Conservation (phyloP, 148 eudicot species). For the Rhododendron simsii region DNA sequence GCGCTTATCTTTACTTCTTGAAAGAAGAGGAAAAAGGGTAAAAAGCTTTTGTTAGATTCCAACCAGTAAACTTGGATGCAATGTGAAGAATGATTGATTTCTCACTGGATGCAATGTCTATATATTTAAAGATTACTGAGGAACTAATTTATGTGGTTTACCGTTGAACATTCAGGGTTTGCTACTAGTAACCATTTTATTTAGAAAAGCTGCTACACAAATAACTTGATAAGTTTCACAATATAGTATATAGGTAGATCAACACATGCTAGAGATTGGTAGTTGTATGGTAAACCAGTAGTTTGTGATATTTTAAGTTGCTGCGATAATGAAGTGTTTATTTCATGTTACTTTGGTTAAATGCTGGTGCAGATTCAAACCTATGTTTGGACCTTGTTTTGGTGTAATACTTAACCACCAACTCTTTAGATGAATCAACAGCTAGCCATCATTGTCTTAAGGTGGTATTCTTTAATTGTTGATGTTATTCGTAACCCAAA, state of each 20-base stretch:
- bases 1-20: not conserved
- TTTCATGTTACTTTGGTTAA: not conserved
- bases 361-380: not conserved
- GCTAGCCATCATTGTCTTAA: not conserved
- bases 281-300: slow-evolving; percentile 4
- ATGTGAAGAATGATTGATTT: not conserved
- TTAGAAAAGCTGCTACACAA: not conserved
- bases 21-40: not conserved
- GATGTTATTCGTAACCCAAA: not conserved
- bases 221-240: not conserved
- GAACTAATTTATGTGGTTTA: not conserved
- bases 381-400: not conserved
- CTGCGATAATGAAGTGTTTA: not conserved
- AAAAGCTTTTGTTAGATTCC: not conserved
- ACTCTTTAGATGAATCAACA: not conserved
- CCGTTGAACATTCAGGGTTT: not conserved
- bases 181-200: not conserved
- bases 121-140: not conserved
- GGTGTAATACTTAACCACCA: not conserved
- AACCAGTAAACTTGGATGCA: not conserved
- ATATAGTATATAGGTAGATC: not conserved
- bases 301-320: not conserved
- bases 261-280: slow-evolving; percentile 1
- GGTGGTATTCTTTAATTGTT: not conserved
- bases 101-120: not conserved